These are phyloP conservation scores for Russula sp. DNA, from an alignment of 768 basidiomycete genomes.

Conservation along the genomic window DNA sequence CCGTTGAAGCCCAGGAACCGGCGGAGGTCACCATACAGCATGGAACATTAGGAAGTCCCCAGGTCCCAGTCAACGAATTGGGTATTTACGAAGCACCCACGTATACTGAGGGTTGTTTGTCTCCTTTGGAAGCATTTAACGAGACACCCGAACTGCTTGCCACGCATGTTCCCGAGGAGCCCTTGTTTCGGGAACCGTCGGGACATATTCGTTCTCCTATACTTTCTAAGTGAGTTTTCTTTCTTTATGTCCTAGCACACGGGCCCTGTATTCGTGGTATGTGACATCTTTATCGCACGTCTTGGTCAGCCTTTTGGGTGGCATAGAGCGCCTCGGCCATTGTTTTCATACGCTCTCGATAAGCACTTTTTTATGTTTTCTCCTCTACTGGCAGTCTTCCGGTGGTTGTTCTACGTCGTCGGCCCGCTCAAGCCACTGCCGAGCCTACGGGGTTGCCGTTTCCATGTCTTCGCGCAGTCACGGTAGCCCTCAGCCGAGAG, in stretches of 20 bases:
- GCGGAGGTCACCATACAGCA: not conserved
- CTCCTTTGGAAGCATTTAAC: slow-evolving; percentile 10
- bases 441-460: not conserved
- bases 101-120: not conserved
- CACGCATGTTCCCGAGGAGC: not conserved
- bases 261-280: not conserved
- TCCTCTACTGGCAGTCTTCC: not conserved
- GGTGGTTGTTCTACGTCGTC: not conserved
- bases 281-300: not conserved
- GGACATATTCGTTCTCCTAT: slow-evolving; percentile 21
- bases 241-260: not conserved
- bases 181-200: not conserved
- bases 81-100: slow-evolving; percentile 11
- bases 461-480: not conserved
- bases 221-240: slow-evolving; percentile 20
- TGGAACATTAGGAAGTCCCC: not conserved
- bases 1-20: not conserved
- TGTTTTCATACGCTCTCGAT: not conserved
- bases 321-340: not conserved
- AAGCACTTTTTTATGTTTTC: not conserved
- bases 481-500: not conserved
- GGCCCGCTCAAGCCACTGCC: not conserved
- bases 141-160: slow-evolving; percentile 1
- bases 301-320: too few relatives aligned
- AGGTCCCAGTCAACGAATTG: slow-evolving; percentile 1